These are phyloP conservation scores for Clarkia xantiana DNA, from an alignment of 345 rosid genomes.

Conservation along the genomic window DNA sequence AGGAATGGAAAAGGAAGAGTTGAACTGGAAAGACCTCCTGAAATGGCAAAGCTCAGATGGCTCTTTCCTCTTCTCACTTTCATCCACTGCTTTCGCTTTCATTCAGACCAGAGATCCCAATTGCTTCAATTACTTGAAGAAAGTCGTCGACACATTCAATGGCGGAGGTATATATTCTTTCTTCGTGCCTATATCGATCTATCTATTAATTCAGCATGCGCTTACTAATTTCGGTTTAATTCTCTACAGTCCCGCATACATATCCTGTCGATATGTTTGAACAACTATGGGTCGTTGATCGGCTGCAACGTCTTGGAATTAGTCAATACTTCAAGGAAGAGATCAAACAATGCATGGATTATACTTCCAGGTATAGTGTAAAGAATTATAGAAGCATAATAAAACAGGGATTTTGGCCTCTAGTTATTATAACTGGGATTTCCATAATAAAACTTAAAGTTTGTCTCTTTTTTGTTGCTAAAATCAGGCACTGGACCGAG, in stretches of 20 bases:
- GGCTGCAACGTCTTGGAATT: constrained; percentile 75
- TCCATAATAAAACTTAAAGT: no score
- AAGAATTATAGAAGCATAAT: no score
- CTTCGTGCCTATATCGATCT: no score
- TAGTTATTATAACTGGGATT: no score
- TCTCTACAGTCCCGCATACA: constrained; percentile 53
- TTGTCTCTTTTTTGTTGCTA: no score
- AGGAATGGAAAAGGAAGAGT: no score
- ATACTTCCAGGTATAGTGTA: constrained; percentile 63
- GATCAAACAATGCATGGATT: no score
- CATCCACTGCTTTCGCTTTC: constrained; percentile 88
- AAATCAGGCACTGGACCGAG: constrained; percentile 62
- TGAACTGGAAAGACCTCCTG: constrained; percentile 76
- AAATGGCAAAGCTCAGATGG: constrained; percentile 69
- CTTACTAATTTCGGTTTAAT: background rate
- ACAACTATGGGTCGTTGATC: constrained; percentile 84
- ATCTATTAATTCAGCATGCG: no score
- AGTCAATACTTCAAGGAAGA: constrained; percentile 63
- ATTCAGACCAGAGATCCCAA: constrained; percentile 58
- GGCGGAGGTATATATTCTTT: constrained; percentile 95
- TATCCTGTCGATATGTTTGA: constrained; percentile 91
- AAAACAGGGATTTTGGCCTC: no score
- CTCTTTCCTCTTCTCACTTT: constrained; percentile 84
- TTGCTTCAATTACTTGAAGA: constrained; percentile 45
- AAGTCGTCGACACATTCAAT: constrained; percentile 44